Evolutionary conservation across 2,329 filamentous ascomycete genomes (phyloP).

Genomic region (Dothiorella sarmentorum): DNA sequence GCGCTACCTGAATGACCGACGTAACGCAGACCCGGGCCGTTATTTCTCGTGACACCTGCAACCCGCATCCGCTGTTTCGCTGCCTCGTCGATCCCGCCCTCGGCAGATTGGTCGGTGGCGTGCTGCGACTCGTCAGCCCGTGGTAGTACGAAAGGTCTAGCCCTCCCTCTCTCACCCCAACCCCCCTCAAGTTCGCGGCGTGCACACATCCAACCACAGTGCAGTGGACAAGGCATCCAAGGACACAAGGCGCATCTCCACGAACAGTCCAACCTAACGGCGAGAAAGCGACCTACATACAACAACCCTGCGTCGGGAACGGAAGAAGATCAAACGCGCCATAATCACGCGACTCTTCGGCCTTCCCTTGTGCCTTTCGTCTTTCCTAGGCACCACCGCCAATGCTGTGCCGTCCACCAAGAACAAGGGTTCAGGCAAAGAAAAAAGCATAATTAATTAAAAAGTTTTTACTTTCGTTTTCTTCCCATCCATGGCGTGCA

Average conservation of each 20-base stretch:
- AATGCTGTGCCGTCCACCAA: not conserved
- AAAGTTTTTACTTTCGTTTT: not conserved
- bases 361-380: not conserved
- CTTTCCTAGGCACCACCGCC: not conserved
- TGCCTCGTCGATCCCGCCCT: constrained; percentile 7
- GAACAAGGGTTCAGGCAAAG: no score
- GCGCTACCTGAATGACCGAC: constrained; percentile 11
- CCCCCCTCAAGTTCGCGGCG: no score
- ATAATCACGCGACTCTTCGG: constrained; percentile 4
- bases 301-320: constrained; percentile 3
- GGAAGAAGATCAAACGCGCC: not conserved
- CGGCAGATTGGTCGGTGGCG: constrained; percentile 8
- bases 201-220: no score
- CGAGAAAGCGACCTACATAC: not conserved
- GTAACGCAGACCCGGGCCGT: not conserved
- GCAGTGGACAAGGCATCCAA: not conserved
- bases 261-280: not conserved
- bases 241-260: constrained; percentile 1
- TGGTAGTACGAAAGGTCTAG: not conserved
- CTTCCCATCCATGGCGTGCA: not conserved
- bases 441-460: not conserved
- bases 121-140: not conserved
- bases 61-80: constrained; percentile 5
- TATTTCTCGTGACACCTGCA: constrained; percentile 12
- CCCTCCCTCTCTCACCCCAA: no score